phyloP scores from a whole-genome alignment of 306 rosid species.

The Cucurbita maxima region DNA sequence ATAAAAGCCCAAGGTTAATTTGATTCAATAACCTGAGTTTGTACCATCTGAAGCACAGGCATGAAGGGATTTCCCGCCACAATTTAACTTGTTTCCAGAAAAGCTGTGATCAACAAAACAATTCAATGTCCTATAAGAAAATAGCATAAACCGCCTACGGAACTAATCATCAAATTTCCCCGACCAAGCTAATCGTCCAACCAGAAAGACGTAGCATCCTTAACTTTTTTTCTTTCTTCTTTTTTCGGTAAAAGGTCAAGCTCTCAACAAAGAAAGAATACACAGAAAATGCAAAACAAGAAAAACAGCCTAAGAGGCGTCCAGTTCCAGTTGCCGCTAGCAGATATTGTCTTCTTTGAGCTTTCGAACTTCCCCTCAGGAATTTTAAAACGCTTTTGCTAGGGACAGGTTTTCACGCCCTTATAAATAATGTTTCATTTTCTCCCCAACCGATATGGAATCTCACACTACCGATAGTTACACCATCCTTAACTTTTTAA shows the following conservation, averaged over 20 bases:
- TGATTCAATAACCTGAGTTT: slow-evolving; percentile 44
- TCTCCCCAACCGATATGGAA: no score
- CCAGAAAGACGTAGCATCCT: background rate
- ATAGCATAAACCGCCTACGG: background rate
- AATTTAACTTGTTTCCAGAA: slow-evolving; percentile 64
- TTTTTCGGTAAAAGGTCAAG: background rate
- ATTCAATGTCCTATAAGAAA: background rate
- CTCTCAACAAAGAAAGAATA: background rate
- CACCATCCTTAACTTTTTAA: background rate
- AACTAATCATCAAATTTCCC: background rate
- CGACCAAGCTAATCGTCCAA: background rate
- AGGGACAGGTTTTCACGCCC: no score
- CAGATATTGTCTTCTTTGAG: no score
- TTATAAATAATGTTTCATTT: no score
- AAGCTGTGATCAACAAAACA: slow-evolving; percentile 40
- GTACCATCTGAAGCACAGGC: slow-evolving; percentile 37
- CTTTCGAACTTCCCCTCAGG: no score
- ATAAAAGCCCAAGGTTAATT: background rate
- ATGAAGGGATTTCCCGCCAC: slow-evolving; percentile 35
- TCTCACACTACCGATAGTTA: no score
- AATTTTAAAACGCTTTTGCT: no score
- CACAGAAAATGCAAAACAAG: no score
- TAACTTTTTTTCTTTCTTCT: no score
- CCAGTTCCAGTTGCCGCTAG: background rate
- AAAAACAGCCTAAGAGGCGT: background rate